Base-by-base conservation (phyloP, 1,284 basidiomycete species). In the Cutaneotrichosporon sp. region DNA sequence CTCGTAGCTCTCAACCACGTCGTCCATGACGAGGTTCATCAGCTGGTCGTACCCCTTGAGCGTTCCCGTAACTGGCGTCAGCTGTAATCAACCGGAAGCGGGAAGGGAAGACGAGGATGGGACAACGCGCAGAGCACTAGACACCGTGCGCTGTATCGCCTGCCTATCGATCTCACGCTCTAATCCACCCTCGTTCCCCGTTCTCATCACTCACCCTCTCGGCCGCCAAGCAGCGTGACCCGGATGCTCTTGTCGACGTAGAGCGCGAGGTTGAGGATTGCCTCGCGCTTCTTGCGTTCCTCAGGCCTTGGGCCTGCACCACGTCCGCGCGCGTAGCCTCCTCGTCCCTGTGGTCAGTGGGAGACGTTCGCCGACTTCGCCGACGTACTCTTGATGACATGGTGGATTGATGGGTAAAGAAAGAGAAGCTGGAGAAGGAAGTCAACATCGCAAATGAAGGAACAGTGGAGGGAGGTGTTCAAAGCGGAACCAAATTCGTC, bases 31-130 rank as follows among this genome's bases (percentile, higher is more conserved):
- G 51, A 98, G 84, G 74, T 98, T 98, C 64, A 98, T 82, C 38
- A 98, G 80, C 67, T 97, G 93, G 76, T 98, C 96, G 68, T 86
- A 97, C 12, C 94, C 94, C 76, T 98, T 98, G 60, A 98, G 77
- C 12, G 87, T 80, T 10, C 94, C 94, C 16, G 84, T 87, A 41
- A 97, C 96, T 97, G 67, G 10, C 3, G 51, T 52, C 32, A 54
- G 47, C 25, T n/a, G n/a, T n/a, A n/a, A n/a, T n/a, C n/a, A n/a
- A n/a, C n/a, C n/a, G n/a, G 25, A 20, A 19, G 33, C 16, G 19
- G 37, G 37, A 24, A 11, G 37, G 16, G 25, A 27, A n/a, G n/a
- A n/a, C n/a, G n/a, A n/a, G n/a, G n/a, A n/a, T n/a, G n/a, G n/a
- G n/a, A n/a, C n/a, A n/a, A n/a, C n/a, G n/a, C n/a, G n/a, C n/a